phyloP scores from a whole-genome alignment of 192 early-diverging fungal genomes.

The Umbelopsis sp. region DNA sequence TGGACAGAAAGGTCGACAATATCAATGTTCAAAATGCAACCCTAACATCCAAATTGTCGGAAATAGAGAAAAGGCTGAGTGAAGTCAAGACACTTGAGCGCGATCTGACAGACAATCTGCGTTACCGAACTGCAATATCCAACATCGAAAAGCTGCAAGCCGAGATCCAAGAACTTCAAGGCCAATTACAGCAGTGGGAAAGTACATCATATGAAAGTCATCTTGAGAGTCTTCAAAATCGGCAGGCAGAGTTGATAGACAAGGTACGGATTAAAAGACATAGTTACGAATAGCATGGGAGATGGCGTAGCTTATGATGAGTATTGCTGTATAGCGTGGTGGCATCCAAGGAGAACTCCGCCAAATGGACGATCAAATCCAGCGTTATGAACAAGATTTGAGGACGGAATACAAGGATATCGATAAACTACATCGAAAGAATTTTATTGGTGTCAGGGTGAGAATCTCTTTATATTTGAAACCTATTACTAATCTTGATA shows the following conservation, averaged over 20 bases:
- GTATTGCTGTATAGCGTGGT: slow-evolving; percentile 46
- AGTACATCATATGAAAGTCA: slow-evolving; percentile 27
- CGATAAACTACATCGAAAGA: slow-evolving; percentile 64
- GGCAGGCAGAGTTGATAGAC: slow-evolving; percentile 33
- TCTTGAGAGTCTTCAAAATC: slow-evolving; percentile 30
- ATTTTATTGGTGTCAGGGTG: slow-evolving; percentile 73
- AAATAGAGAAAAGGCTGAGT: slow-evolving; percentile 20
- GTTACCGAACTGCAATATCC: slow-evolving; percentile 34
- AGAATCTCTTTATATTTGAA: too few species aligned
- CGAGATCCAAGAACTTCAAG: slow-evolving; percentile 32
- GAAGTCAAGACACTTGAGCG: slow-evolving; percentile 39
- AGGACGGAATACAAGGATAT: slow-evolving; percentile 76
- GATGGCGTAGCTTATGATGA: too few species aligned
- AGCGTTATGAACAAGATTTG: slow-evolving; percentile 61
- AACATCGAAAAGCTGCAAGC: slow-evolving; percentile 42
- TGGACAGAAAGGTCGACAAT: background rate
- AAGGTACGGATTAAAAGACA: background rate
- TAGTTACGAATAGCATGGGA: too few species aligned
- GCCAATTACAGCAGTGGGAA: slow-evolving; percentile 33
- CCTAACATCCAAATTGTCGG: background rate
- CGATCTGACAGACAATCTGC: slow-evolving; percentile 50
- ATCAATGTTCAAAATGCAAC: background rate
- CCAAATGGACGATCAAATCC: slow-evolving; percentile 79
- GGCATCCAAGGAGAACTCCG: slow-evolving; percentile 72
- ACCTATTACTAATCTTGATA: too few species aligned